These are phyloP conservation scores for Phytophthora idaei DNA, from an alignment of 352 stramenopile species.

Conservation along the genomic window DNA sequence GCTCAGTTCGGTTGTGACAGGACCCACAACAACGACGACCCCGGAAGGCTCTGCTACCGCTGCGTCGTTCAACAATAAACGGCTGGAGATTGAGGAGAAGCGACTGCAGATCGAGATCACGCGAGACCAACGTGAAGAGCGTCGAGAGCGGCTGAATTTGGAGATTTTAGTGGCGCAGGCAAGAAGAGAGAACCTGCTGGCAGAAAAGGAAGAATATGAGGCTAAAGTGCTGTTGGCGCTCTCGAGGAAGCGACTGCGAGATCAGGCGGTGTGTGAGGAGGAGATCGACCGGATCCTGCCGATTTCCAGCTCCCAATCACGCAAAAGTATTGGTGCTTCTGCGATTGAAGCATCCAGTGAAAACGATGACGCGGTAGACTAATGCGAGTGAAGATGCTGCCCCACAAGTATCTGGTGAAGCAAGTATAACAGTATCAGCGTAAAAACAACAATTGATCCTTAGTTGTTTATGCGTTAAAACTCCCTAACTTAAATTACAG, in stretches of 20 bases:
- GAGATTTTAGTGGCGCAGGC: slow-evolving; percentile 55
- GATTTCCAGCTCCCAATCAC: slow-evolving; percentile 10
- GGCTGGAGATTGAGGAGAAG: slow-evolving; percentile 68
- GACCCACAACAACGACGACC: not conserved
- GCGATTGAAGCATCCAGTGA: not conserved
- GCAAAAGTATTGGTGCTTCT: not conserved
- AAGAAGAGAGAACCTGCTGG: slow-evolving; percentile 40
- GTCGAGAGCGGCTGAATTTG: slow-evolving; percentile 45
- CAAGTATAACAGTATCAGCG: not conserved
- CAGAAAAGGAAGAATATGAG: slow-evolving; percentile 55
- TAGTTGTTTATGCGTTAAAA: not conserved
- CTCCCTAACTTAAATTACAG: slow-evolving; percentile 19
- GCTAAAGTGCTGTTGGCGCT: slow-evolving; percentile 53
- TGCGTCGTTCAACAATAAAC: slow-evolving; percentile 36
- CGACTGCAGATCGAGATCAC: slow-evolving; percentile 56
- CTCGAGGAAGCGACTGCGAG: slow-evolving; percentile 56
- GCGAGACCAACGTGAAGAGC: slow-evolving; percentile 46
- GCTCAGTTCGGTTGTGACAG: slow-evolving; percentile 9
- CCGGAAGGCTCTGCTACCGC: not conserved
- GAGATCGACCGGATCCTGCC: slow-evolving; percentile 67
- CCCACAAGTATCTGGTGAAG: no score
- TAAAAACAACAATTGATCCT: not conserved
- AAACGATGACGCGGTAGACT: not conserved
- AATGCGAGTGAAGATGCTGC: not conserved
- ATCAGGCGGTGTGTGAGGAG: slow-evolving; percentile 49